These are phyloP conservation scores for Haplographium delicatum DNA, from an alignment of 495 filamentous ascomycete species.

Conservation along the genomic window DNA sequence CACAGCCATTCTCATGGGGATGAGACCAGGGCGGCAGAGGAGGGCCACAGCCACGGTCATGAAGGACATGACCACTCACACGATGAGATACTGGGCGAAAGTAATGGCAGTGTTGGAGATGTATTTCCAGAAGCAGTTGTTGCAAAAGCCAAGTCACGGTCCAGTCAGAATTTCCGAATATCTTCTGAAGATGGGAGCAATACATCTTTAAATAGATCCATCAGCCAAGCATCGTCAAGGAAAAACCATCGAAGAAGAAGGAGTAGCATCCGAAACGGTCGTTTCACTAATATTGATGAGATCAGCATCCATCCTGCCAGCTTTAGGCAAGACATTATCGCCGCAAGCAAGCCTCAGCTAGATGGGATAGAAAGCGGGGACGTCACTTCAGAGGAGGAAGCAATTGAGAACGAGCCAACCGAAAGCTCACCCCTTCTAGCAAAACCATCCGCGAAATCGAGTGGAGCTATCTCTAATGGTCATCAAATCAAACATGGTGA, in stretches of 20 bases:
- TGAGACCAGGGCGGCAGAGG: conserved; percentile 26
- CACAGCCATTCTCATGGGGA: conserved; percentile 39
- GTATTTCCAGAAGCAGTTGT: conserved; percentile 33
- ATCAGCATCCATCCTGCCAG: conserved; percentile 85
- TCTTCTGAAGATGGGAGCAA: conserved; percentile 12
- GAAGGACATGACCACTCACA: conserved; percentile 33
- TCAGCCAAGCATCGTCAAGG: conserved; percentile 5
- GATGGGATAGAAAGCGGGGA: conserved; percentile 49
- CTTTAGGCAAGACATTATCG: conserved; percentile 87
- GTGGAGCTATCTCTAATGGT: conserved; percentile 15
- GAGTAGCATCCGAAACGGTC: conserved; percentile 44
- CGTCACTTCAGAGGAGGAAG: conserved; percentile 41
- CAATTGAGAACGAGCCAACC: conserved; percentile 28
- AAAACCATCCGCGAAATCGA: conserved; percentile 17
- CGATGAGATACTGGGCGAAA: conserved; percentile 32
- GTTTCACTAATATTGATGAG: conserved; percentile 57
- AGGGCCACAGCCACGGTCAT: conserved; percentile 34
- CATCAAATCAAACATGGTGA: conserved; percentile 11
- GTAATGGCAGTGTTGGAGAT: conserved; percentile 40
- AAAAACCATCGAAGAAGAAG: conserved; percentile 49
- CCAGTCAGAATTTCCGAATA: conserved; percentile 17
- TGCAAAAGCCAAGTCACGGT: conserved; percentile 18
- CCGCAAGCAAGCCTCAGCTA: conserved; percentile 54
- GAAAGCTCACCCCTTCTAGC: conserved; percentile 41
- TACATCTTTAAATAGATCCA: conserved; percentile 16